Conservation (phyloP, 1,284 basidiomycete species). For the Mycosarcoma mackinlayi region DNA sequence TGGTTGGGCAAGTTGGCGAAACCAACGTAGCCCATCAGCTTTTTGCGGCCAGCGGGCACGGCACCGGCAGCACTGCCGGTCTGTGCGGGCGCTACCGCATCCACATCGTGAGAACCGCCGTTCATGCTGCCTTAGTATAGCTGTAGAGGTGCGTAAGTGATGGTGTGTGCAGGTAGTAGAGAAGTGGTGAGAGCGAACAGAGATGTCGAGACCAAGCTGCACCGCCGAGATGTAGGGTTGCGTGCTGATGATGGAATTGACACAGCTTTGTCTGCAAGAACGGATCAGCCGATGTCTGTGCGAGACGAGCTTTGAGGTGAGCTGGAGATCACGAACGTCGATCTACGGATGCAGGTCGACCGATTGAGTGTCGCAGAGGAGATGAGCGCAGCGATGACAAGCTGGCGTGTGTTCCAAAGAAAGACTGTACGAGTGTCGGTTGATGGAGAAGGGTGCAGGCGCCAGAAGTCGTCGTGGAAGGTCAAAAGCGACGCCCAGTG, state of each 20-base stretch:
- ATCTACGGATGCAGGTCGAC: no score
- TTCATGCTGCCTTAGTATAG: constrained; percentile 23
- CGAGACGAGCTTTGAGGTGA: no score
- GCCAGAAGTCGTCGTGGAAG: constrained; percentile 8
- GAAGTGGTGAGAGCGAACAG: no score
- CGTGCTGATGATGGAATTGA: background rate
- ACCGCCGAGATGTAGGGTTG: no score
- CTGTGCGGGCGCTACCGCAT: constrained; percentile 17
- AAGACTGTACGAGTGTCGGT: constrained; percentile 18
- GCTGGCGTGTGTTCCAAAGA: background rate
- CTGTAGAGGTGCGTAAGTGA: background rate
- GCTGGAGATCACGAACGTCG: no score
- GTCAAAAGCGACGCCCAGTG: constrained; percentile 13
- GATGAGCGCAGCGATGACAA: constrained; percentile 20
- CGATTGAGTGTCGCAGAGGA: no score
- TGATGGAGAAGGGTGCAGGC: constrained; percentile 21
- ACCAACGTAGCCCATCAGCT: constrained; percentile 66
- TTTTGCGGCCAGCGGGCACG: constrained; percentile 41
- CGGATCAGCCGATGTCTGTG: constrained; percentile 1
- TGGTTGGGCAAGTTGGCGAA: constrained; percentile 68
- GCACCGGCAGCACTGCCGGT: constrained; percentile 7
- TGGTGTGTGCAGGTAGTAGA: background rate
- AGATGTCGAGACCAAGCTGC: no score
- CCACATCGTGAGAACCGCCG: constrained; percentile 20
- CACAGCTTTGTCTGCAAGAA: background rate